Evolutionary conservation across 495 filamentous ascomycete species (phyloP).

Genomic region (Tricharina praecox): DNA sequence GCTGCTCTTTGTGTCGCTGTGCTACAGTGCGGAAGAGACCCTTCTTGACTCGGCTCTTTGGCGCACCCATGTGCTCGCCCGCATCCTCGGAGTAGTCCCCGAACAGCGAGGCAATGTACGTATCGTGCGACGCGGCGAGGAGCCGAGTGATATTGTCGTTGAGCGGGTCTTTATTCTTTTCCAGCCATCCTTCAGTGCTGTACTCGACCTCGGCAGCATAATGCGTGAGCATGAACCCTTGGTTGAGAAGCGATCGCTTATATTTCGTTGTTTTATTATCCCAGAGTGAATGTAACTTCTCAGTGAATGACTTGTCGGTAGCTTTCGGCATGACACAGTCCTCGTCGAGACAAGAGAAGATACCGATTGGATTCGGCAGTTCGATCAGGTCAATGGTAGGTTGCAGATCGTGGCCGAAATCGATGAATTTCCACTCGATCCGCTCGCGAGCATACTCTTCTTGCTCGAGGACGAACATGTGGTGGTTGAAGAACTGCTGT

Average conservation of each 20-base stretch:
- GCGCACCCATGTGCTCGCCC: constrained; percentile 36
- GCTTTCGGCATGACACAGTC: constrained; percentile 99
- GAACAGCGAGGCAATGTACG: constrained; percentile 72
- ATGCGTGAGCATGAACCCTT: constrained; percentile 95
- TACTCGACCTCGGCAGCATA: constrained; percentile 98
- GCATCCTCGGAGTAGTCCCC: constrained; percentile 74
- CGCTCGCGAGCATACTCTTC: constrained; percentile 96
- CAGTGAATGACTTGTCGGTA: constrained; percentile 89
- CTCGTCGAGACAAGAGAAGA: constrained; percentile 96
- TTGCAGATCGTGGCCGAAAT: constrained; percentile 93
- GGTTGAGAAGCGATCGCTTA: constrained; percentile 63
- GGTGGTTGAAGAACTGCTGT: constrained; percentile 99
- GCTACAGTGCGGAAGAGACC: constrained; percentile 94
- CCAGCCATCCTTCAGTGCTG: constrained; percentile 83
- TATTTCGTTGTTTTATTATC: constrained; percentile 92
- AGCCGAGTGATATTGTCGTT: constrained; percentile 92
- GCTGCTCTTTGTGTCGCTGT: constrained; percentile 92
- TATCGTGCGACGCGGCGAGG: constrained; percentile 63
- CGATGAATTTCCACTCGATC: constrained; percentile 99
- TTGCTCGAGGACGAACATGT: constrained; percentile 99
- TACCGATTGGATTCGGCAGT: constrained; percentile 87
- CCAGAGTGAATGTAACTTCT: constrained; percentile 93
- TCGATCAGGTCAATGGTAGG: constrained; percentile 98
- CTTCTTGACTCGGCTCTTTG: constrained; percentile 81
- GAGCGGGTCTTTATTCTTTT: constrained; percentile 97